Evolutionary conservation across 2,329 filamentous ascomycete genomes (phyloP).

Genomic region (Claviceps citrina): DNA sequence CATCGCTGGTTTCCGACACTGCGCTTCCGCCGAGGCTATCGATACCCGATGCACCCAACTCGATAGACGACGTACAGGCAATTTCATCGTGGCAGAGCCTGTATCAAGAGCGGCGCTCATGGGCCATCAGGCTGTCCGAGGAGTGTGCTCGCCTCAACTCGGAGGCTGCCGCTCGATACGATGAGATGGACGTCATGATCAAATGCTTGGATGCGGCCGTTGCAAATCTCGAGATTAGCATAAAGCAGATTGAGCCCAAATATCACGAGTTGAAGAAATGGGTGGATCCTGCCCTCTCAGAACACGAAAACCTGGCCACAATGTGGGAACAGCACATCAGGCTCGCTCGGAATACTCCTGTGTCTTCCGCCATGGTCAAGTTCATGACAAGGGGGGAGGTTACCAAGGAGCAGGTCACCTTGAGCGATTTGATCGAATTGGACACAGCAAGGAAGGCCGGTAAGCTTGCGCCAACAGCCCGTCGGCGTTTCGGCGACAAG

Average conservation of each 20-base stretch:
- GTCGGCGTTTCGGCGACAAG: conserved; percentile 43
- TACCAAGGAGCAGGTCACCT: conserved; percentile 35
- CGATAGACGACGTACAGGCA: conserved; percentile 62
- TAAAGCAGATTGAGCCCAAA: conserved; percentile 56
- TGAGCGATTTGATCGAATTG: conserved; percentile 63
- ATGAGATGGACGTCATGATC: conserved; percentile 61
- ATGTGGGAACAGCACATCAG: conserved; percentile 55
- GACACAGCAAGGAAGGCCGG: conserved; percentile 60
- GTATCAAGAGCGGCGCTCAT: conserved; percentile 65
- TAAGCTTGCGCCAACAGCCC: conserved; percentile 41
- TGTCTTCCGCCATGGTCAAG: conserved; percentile 48
- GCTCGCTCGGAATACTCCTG: conserved; percentile 47
- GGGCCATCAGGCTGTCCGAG: conserved; percentile 57
- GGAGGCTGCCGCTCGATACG: conserved; percentile 48
- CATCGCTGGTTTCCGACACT: conserved; percentile 31
- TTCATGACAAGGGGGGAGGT: conserved; percentile 42
- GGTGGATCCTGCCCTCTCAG: conserved; percentile 50
- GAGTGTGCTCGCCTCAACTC: conserved; percentile 52
- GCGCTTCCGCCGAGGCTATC: conserved; percentile 39
- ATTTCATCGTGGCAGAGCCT: conserved; percentile 78
- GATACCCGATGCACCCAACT: conserved; percentile 60
- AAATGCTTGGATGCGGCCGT: conserved; percentile 73
- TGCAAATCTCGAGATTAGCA: conserved; percentile 64
- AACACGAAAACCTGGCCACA: conserved; percentile 47
- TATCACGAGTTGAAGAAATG: conserved; percentile 56